Base-by-base conservation (phyloP, 1,284 basidiomycete species). In the Microstroma glucosiphilum region DNA sequence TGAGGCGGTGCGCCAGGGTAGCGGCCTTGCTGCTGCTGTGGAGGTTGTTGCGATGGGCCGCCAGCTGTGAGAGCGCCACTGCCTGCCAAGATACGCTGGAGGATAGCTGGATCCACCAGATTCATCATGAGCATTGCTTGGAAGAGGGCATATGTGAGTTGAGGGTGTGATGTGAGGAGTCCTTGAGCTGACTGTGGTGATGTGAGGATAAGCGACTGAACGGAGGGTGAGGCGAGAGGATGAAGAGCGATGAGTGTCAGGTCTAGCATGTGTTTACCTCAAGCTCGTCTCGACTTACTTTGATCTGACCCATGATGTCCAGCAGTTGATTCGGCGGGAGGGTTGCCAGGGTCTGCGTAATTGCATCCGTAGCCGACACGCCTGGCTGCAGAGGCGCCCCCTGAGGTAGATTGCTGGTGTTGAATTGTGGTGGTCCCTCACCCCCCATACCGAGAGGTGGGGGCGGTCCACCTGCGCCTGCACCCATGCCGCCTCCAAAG, bases 261-360 rank as follows among this genome's bases (percentile, higher is more conserved):
- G 30, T 37, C 9, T 3, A 23, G 19, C 54, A 23, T 21, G 54
- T 56, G n/a, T 8, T 17, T 30, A 4, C 53, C 15, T 37, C 9
- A 9, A 37, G 4, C 30, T 37, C 30, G 30, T 37, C 30, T 37
- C 13, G n/a, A 79, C 84, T 73, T 77, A 92, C 92, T 87, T 97
- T 97, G 89, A 96, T 96, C 80, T 96, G 91, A 37, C 89, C 89
- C 71, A 98, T 83, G n/a, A 97, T 90, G 80, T 98, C 94, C 80
- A 94, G 87, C 67, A 96, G 83, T 78, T 96, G 90, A 56, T 83
- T 84, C 0, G 91, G 90, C 60, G 87, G 86, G 82, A 96, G 89
- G 12, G 83, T 86, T 30, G 90, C 92, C 43, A 99, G 84, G 8
- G 89, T 90, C 73, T 90, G 86, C 73, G 86, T 91, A 76, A 98